Evolutionary conservation across 2,329 filamentous ascomycete genomes (phyloP).

Genomic region (Ceratocystis eucalypticola): DNA sequence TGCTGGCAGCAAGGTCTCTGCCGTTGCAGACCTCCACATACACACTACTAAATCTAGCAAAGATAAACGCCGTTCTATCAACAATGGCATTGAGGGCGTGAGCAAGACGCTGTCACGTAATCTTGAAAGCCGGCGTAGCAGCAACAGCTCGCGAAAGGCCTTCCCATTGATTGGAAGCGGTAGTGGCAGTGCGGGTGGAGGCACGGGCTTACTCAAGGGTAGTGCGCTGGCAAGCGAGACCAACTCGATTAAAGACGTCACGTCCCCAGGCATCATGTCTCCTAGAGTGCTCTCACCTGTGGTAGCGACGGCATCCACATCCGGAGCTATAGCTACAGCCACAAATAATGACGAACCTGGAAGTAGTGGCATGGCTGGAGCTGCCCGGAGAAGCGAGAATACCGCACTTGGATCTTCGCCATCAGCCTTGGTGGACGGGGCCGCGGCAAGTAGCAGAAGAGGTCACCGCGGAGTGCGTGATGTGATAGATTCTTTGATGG

Average conservation of each 20-base stretch:
- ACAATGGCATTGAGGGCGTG: conserved; percentile 53
- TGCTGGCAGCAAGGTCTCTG: conserved; percentile 74
- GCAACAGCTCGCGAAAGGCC: conserved; percentile 70
- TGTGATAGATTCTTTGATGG: conserved; percentile 36
- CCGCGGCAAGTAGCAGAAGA: background rate
- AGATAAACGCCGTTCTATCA: conserved; percentile 35
- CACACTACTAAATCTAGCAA: conserved; percentile 26
- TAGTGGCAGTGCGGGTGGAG: conserved; percentile 27
- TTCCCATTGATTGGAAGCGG: conserved; percentile 38
- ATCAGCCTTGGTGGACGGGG: background rate
- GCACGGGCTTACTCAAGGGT: conserved; percentile 30
- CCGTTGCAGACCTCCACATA: conserved; percentile 56
- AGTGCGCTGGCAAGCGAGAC: conserved; percentile 45
- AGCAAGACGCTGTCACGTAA: conserved; percentile 74
- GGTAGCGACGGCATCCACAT: background rate
- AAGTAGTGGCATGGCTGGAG: background rate
- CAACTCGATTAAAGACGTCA: conserved; percentile 40
- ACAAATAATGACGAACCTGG: background rate
- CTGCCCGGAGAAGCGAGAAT: background rate
- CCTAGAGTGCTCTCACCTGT: conserved; percentile 15
- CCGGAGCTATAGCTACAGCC: background rate
- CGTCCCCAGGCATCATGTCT: conserved; percentile 30
- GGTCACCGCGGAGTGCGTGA: background rate
- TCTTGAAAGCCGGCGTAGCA: conserved; percentile 80
- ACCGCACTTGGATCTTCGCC: background rate